Evolutionary conservation across 345 rosid species (phyloP).

Genomic region (Melastoma malabathricum): DNA sequence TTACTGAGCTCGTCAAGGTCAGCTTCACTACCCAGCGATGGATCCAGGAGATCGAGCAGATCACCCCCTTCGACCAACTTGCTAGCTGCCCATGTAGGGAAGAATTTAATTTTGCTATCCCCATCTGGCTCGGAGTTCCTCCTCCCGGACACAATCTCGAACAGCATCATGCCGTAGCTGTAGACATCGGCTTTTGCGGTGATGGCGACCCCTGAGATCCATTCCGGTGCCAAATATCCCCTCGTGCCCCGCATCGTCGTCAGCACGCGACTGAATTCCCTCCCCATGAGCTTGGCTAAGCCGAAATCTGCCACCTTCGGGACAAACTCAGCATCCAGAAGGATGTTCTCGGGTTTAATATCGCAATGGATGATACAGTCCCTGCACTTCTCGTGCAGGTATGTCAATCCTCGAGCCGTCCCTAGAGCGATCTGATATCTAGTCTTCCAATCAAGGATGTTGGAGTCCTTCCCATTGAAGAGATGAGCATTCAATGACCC

Average conservation of each 20-base stretch:
- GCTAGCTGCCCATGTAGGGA: conserved; percentile 48
- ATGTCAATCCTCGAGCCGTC: conserved; percentile 64
- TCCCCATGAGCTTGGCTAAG: conserved; percentile 70
- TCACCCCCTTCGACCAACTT: conserved; percentile 30
- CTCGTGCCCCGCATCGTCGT: conserved; percentile 86
- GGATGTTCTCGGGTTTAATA: conserved; percentile 79
- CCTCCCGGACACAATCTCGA: conserved; percentile 58
- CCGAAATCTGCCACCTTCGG: conserved; percentile 91
- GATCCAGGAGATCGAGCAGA: conserved; percentile 31
- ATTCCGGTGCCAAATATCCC: conserved; percentile 89
- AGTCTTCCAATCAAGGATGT: conserved; percentile 40
- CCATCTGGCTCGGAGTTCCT: conserved; percentile 49
- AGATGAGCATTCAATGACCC: conserved; percentile 61
- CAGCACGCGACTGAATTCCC: conserved; percentile 78
- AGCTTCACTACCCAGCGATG: conserved; percentile 21
- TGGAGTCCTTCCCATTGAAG: conserved; percentile 19
- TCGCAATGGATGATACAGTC: conserved; percentile 88
- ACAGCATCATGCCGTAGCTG: conserved; percentile 82
- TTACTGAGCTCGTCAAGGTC: conserved; percentile 44
- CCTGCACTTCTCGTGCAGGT: conserved; percentile 73
- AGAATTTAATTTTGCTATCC: conserved; percentile 31
- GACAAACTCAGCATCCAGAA: conserved; percentile 46
- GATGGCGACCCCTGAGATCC: conserved; percentile 77
- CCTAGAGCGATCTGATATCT: conserved; percentile 57
- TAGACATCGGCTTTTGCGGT: conserved; percentile 83